These are phyloP conservation scores for Lithocarpus polystachyus DNA, from an alignment of 306 rosid species.

Conservation along the genomic window DNA sequence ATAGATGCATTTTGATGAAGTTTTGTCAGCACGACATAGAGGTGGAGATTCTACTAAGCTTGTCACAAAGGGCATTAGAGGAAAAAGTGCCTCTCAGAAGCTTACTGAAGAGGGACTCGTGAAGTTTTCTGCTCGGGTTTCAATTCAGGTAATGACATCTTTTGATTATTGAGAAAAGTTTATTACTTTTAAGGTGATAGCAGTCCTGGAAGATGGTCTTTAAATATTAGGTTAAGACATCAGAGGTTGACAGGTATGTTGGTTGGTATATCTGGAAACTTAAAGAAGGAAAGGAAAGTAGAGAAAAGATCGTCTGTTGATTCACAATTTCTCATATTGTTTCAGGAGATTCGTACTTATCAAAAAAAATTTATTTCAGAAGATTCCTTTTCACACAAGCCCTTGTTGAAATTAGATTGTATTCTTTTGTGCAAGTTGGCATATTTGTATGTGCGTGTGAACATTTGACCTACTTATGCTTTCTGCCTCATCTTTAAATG, in stretches of 20 bases:
- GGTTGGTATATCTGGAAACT: not conserved
- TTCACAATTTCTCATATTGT: not conserved
- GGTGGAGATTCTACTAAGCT: constrained; percentile 83
- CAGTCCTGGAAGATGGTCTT: not conserved
- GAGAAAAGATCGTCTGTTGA: not conserved
- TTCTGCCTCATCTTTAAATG: not conserved
- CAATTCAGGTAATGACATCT: constrained; percentile 76
- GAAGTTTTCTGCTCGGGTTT: constrained; percentile 80
- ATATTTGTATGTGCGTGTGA: too few relatives aligned
- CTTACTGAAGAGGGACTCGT: constrained; percentile 95
- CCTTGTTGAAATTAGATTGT: not conserved
- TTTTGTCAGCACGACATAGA: constrained; percentile 78
- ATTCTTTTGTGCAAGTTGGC: not conserved
- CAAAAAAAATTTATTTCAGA: not conserved
- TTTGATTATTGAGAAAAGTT: constrained; percentile 4
- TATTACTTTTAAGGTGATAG: constrained; percentile 3
- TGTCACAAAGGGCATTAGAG: constrained; percentile 75
- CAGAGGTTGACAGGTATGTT: not conserved
- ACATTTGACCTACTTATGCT: not conserved
- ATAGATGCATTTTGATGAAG: constrained; percentile 97
- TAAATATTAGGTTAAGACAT: not conserved
- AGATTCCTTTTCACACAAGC: not conserved
- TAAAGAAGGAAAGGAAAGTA: not conserved
- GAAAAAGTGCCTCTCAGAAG: constrained; percentile 76
- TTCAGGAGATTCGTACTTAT: not conserved